Base-by-base conservation (phyloP, 441 rosid species). In the Geranium incanum region DNA sequence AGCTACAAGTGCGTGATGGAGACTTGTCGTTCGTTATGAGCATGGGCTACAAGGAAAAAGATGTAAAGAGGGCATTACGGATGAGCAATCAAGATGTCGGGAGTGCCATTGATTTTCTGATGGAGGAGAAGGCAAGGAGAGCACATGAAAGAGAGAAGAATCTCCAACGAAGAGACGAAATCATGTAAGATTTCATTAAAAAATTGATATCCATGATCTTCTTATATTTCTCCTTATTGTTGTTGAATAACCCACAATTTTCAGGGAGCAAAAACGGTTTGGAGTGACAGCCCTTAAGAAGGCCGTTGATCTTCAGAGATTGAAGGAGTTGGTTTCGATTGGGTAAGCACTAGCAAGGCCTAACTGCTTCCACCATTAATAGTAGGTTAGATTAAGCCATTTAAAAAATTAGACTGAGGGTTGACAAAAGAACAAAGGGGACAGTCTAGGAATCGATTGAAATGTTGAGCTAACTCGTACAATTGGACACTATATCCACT, bases 1-100 rank as follows among this genome's bases (percentile, higher is more conserved):
- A 93, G 98, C 87, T 93, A 66, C 89, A 88, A 81, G 86, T 89
- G 73, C 79, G 95, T 0, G 96, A 93, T 72, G 97, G 87, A 74
- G 84, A 80, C 13, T 81, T 91, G 72, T 85, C 93, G 5, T 72
- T 81, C 76, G 92, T 93, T 16, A 81, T 88, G 89, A 75, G 88
- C 80, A 88, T 91, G 95, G 97, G 97, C 36, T 93, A 89, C 77
- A 78, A 71, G 76, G 93, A 84, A 78, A 71, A 52, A 13, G 89
- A 89, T 80, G 96, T 92, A 69, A 86, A 77, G 79, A 87, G 90
- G 78, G 96, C 98, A 59, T 77, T 93, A 75, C 86, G 96, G 65
- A 83, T 93, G 83, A 86, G 80, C 84, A 83, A 82, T 74, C 91
- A 87, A 75, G 88, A 89, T 84, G 82, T 88, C 73, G 87, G 82